phyloP scores from a whole-genome alignment of 192 early-diverging fungal species.

The Backusella morwellensis region DNA sequence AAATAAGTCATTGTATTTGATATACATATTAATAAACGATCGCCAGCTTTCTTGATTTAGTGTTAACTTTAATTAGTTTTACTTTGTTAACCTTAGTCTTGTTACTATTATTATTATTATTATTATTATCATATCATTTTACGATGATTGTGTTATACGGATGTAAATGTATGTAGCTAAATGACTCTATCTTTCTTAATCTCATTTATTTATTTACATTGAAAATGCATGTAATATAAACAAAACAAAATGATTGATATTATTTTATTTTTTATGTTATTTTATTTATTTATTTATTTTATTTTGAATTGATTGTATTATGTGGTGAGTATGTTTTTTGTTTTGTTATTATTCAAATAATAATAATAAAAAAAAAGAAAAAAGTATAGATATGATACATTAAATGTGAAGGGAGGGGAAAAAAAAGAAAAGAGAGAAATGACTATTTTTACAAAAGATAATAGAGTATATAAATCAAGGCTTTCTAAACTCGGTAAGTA shows the following conservation, averaged over 20 bases:
- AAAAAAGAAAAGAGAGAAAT: not conserved
- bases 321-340: not conserved
- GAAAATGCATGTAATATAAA: not conserved
- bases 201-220: not conserved
- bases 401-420: not conserved
- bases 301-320: not conserved
- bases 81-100: not conserved
- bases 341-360: not conserved
- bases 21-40: not conserved
- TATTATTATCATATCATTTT: no score
- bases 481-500: constrained; percentile 87
- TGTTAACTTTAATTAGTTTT: not conserved
- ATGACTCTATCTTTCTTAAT: not conserved
- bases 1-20: not conserved
- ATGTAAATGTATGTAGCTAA: not conserved
- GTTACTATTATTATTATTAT: no score
- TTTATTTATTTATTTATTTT: not conserved
- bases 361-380: constrained; percentile 6
- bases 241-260: no score
- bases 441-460: constrained; percentile 10
- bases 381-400: not conserved
- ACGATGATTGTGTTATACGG: no score
- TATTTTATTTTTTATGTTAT: not conserved
- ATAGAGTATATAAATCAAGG: constrained; percentile 39
- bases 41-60: not conserved